phyloP scores from a whole-genome alignment of 352 stramenopile genomes.

The Pythium dissotocum region DNA sequence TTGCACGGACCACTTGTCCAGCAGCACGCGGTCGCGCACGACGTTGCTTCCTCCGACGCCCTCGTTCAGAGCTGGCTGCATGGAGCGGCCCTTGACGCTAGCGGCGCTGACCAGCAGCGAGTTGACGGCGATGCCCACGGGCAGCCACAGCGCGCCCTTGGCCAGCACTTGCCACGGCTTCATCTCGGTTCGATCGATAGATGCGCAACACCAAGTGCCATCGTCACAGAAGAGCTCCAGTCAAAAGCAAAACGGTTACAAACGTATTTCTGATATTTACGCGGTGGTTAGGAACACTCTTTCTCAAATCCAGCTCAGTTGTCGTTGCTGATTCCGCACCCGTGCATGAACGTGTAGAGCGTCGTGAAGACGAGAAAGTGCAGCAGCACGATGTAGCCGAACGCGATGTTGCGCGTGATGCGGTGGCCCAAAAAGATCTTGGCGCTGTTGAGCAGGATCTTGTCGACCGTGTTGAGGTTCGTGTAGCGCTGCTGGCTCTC shows the following conservation, averaged over 20 bases:
- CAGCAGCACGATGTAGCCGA: conserved; percentile 83
- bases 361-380: conserved; percentile 86
- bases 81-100: conserved; percentile 78
- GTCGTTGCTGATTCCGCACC: conserved; percentile 78
- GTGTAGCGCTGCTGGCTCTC: conserved; percentile 88
- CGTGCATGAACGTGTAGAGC: conserved; percentile 88
- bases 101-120: conserved; percentile 65
- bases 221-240: not conserved
- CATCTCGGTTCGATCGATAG: conserved; percentile 25
- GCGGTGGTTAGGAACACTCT: not conserved
- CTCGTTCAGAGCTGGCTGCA: conserved; percentile 82
- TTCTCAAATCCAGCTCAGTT: conserved; percentile 16
- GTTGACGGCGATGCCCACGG: conserved; percentile 80
- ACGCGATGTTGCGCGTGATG: conserved; percentile 81
- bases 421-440: conserved; percentile 81
- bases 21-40: conserved; percentile 76
- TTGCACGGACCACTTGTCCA: conserved; percentile 87
- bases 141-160: conserved; percentile 76
- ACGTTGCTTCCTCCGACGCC: conserved; percentile 54
- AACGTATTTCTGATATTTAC: conserved; percentile 13
- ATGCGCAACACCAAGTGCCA: not conserved
- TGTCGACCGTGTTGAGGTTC: conserved; percentile 90
- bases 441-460: conserved; percentile 88
- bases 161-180: conserved; percentile 59
- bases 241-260: conserved; percentile 9